phyloP scores from a whole-genome alignment of 768 basidiomycete genomes.

The Amanita thiersii region DNA sequence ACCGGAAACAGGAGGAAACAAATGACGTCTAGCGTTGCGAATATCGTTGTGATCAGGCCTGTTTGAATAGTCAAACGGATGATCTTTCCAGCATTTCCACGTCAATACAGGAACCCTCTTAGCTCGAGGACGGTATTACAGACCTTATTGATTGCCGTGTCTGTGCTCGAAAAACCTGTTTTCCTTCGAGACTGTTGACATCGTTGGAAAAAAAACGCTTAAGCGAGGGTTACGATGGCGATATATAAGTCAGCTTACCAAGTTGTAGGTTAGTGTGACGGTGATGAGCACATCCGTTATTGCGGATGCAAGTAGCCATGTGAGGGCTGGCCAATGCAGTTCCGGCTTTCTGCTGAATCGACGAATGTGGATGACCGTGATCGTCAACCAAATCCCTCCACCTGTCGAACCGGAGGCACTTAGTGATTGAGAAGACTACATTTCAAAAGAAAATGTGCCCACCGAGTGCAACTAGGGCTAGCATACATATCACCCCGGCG shows the following conservation, averaged over 20 bases:
- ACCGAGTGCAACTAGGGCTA: constrained; percentile 24
- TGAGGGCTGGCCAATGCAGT: constrained; percentile 23
- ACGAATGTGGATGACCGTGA: constrained; percentile 17
- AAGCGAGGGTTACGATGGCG: neutral
- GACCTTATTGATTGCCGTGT: constrained; percentile 22
- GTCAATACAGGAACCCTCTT: no score
- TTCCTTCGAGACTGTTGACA: constrained; percentile 23
- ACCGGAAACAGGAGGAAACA: constrained; percentile 20
- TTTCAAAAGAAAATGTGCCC: constrained; percentile 4
- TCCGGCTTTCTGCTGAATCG: constrained; percentile 20
- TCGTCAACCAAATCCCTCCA: constrained; percentile 24
- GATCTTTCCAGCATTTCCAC: no score
- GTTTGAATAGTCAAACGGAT: constrained; percentile 22
- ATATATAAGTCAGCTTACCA: constrained; percentile 23
- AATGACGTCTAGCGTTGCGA: constrained; percentile 21
- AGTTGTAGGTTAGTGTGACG: constrained; percentile 25
- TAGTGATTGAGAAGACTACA: neutral
- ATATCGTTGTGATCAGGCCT: constrained; percentile 19
- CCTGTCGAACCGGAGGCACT: constrained; percentile 13
- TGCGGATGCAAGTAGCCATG: constrained; percentile 38
- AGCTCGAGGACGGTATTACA: no score
- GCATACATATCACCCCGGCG: constrained; percentile 18
- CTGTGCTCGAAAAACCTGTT: constrained; percentile 27
- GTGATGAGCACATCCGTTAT: constrained; percentile 42
- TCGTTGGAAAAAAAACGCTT: constrained; percentile 1